phyloP scores from a whole-genome alignment of 1,284 basidiomycete genomes.

The Leccinum proliferum region DNA sequence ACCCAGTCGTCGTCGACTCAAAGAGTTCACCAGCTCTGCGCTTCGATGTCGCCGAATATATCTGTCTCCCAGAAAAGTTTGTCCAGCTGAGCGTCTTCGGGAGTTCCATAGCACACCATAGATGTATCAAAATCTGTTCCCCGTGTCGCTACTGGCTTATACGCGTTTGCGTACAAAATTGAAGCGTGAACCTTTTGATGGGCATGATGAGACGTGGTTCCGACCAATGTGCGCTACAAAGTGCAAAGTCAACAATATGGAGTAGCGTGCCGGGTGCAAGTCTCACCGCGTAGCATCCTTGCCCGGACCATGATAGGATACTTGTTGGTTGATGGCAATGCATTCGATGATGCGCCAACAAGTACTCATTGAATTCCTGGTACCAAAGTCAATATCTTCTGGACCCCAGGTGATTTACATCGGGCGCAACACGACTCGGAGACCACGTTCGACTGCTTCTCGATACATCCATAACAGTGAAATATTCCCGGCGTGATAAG shows the following conservation, averaged over 20 bases:
- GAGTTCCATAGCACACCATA: background rate
- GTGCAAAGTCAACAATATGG: background rate
- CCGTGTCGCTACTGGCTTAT: background rate
- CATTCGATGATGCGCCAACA: conserved; percentile 15
- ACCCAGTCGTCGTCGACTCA: background rate
- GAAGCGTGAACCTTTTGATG: background rate
- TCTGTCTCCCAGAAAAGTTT: background rate
- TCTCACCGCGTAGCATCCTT: background rate
- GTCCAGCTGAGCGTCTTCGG: background rate
- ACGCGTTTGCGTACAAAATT: background rate
- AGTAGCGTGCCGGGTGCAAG: background rate
- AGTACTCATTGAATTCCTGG: conserved; percentile 12
- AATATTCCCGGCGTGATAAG: conserved; percentile 12
- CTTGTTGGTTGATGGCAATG: conserved; percentile 7
- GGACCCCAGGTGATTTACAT: conserved; percentile 6
- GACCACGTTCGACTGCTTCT: conserved; percentile 12
- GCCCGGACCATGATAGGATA: background rate
- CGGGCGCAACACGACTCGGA: conserved; percentile 5
- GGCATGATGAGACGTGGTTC: background rate
- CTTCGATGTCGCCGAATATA: background rate
- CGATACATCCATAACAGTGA: conserved; percentile 17
- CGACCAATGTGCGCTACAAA: background rate
- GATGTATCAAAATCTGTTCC: background rate
- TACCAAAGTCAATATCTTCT: conserved; percentile 12
- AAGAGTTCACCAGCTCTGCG: background rate